Conservation (phyloP, 495 filamentous ascomycete species). For the Lasiosphaeriaceae sp. region DNA sequence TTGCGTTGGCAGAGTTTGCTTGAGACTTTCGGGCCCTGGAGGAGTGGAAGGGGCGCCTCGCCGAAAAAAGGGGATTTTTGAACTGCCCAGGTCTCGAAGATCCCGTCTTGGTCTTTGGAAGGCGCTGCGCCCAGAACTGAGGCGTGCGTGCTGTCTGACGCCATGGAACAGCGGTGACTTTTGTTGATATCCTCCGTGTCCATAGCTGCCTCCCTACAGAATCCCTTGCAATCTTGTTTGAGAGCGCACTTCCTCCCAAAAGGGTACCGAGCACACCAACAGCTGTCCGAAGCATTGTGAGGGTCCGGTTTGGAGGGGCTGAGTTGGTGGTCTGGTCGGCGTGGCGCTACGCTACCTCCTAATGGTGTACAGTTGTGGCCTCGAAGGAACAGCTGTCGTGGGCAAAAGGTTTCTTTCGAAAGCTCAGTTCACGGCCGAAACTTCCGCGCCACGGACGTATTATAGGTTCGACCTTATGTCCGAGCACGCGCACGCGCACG, state of each 20-base stretch:
- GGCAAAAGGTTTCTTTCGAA: not conserved
- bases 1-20: not conserved
- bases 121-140: slow-evolving; percentile 14
- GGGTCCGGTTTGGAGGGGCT: not conserved
- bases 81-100: not conserved
- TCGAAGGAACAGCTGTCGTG: too few species aligned
- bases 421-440: not conserved
- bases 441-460: not conserved
- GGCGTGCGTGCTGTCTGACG: not conserved
- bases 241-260: slow-evolving; percentile 5
- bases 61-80: slow-evolving; percentile 6
- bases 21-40: slow-evolving; percentile 17
- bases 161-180: not conserved
- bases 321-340: not conserved
- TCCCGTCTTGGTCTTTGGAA: slow-evolving; percentile 1
- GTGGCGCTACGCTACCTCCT: too few species aligned
- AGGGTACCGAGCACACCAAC: slow-evolving; percentile 19
- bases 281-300: slow-evolving; percentile 18
- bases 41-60: slow-evolving; percentile 24
- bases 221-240: slow-evolving; percentile 1
- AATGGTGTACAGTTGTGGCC: too few species aligned
- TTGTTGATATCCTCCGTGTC: slow-evolving; percentile 9
- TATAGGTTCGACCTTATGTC: not conserved
- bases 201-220: not conserved
- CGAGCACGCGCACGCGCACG: not conserved